These are phyloP conservation scores for Microsporum audouinii DNA, from an alignment of 2,329 filamentous ascomycete genomes.

Conservation along the genomic window DNA sequence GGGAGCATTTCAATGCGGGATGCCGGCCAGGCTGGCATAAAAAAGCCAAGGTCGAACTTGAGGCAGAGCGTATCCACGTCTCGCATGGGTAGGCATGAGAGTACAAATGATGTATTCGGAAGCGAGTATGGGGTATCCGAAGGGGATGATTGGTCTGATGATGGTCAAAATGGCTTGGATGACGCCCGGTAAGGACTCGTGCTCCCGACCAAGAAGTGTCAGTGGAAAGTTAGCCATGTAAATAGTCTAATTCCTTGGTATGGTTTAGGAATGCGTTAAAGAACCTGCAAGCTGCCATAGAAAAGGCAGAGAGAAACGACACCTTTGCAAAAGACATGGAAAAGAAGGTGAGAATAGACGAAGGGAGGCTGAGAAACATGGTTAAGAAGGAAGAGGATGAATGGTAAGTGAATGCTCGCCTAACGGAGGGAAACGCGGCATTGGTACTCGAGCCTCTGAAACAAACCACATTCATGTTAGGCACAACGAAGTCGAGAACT, in stretches of 20 bases:
- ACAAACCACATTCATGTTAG: not conserved
- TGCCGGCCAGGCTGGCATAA: not conserved
- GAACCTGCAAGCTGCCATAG: conserved; percentile 13
- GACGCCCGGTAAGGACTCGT: conserved; percentile 8
- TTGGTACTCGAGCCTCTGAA: not conserved
- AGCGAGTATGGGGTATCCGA: not conserved
- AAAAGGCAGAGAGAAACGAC: conserved; percentile 13
- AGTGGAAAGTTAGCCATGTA: not conserved
- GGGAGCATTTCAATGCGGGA: not conserved
- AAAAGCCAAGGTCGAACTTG: not conserved
- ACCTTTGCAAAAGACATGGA: conserved; percentile 14
- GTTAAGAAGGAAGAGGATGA: conserved; percentile 9
- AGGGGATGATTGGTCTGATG: conserved; percentile 6
- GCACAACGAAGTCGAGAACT: conserved; percentile 11
- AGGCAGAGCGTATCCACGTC: not conserved
- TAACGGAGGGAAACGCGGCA: not conserved
- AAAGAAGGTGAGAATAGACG: conserved; percentile 11
- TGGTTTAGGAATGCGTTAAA: conserved; percentile 11
- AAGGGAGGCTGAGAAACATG: conserved; percentile 11
- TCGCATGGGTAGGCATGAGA: not conserved
- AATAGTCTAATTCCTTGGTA: not conserved
- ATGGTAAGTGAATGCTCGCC: conserved; percentile 7
- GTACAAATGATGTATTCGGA: not conserved
- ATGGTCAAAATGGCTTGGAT: conserved; percentile 8
- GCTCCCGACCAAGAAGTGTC: not conserved